Evolutionary conservation across 768 basidiomycete genomes (phyloP), one percentile per base, ranked within the genome.

Genomic region (Tricholomella constricta): DNA sequence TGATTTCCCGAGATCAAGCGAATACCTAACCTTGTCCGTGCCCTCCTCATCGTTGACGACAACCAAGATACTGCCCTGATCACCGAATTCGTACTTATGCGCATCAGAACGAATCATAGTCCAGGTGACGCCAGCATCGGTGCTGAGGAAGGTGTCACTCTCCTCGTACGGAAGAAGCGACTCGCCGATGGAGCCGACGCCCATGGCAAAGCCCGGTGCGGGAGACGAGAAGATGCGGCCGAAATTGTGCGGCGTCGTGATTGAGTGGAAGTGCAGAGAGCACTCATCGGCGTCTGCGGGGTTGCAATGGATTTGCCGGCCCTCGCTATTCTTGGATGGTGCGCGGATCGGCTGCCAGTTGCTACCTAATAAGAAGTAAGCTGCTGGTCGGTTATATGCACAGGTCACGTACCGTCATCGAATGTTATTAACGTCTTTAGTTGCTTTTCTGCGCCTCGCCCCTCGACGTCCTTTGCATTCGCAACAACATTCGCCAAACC

Each of bases 31-130:
- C 12, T 71, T 72, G 55, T 88, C 82, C 3, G 85, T 86, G 20
- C 71, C 64, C 32, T 89, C 85, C 63, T 98, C 95, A 60, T 99
- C 94, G 59, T 96, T 86, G 3, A 94, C 82, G 22, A 86, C 74
- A 10, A 98, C 82, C 27, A 90, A 61, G 23, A 98, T 81, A 61
- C 88, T 89, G 0, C 81, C 97, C 62, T 80, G 79, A 63, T 97
- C 97, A 5, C 97, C 97, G 66, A 98, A 95, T 71, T 98, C 95
- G 63, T 98, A 98, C 71, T 94, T 94, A 65, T 92, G 87, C 0
- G 96, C 90, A 20, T 87, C 85, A 47, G 69, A 72, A 37, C 75
- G 74, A 9, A 87, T 78, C 88, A 92, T 93, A 20, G 62, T 72
- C 96, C 97, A 99, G 5, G 83, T 82, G 12, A 94, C 60, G 1